Evolutionary conservation across 495 filamentous ascomycete genomes (phyloP).

Genomic region (Choiromyces venosus): DNA sequence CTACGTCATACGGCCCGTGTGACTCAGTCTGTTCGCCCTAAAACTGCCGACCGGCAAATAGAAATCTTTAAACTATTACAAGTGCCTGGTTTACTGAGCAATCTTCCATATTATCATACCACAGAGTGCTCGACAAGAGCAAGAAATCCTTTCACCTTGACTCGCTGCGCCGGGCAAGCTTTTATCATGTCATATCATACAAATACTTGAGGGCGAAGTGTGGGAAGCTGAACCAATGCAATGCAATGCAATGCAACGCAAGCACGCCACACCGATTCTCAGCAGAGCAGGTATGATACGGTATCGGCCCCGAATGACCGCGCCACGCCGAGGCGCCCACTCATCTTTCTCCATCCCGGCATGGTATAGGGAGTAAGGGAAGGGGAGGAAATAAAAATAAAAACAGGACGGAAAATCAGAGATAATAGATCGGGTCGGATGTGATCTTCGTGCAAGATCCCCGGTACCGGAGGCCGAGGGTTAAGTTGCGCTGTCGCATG

Average conservation of each 20-base stretch:
- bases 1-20: not conserved
- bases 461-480: not conserved
- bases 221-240: not conserved
- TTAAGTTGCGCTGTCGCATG: not conserved
- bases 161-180: not conserved
- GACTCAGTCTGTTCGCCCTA: not conserved
- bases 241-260: not conserved
- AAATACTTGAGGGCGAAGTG: not conserved
- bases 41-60: not conserved
- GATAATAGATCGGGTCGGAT: not conserved
- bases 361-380: not conserved
- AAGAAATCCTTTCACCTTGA: not conserved
- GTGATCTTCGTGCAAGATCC: not conserved
- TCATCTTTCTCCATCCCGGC: not conserved
- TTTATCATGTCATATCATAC: not conserved
- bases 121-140: not conserved
- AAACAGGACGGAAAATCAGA: not conserved
- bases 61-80: not conserved
- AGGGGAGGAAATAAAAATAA: not conserved
- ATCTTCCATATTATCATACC: not conserved
- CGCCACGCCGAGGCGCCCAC: not conserved
- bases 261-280: not conserved
- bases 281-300: slow-evolving; percentile 2
- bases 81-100: not conserved
- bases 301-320: not conserved